These are phyloP conservation scores for Rhizophlyctis rosea DNA, from an alignment of 192 early-diverging fungal genomes.

Conservation along the genomic window DNA sequence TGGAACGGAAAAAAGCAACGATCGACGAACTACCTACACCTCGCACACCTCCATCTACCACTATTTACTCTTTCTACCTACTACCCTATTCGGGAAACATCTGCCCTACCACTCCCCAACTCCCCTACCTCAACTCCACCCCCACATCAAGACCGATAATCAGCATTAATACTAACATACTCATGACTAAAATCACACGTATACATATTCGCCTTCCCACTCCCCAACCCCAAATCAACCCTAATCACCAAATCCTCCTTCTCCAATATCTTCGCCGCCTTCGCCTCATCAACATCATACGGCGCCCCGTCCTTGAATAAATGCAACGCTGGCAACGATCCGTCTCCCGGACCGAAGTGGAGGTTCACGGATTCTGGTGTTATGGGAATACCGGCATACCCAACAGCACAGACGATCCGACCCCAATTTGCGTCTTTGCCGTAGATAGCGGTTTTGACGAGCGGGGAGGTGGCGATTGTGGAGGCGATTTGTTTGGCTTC, in stretches of 20 bases:
- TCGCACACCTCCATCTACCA: neutral
- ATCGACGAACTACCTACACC: neutral
- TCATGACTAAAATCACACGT: conserved; percentile 94
- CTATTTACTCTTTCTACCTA: conserved; percentile 4
- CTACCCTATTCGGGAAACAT: neutral
- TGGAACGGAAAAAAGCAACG: no score
- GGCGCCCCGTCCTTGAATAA: conserved; percentile 82
- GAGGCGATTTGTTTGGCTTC: conserved; percentile 80
- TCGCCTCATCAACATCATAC: conserved; percentile 70
- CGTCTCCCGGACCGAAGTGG: conserved; percentile 44
- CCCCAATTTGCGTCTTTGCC: conserved; percentile 99
- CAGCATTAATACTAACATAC: conserved; percentile 92
- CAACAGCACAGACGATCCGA: conserved; percentile 86
- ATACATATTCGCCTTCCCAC: conserved; percentile 78
- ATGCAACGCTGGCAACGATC: conserved; percentile 45
- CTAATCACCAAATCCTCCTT: conserved; percentile 80
- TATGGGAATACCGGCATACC: conserved; percentile 72
- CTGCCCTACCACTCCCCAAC: neutral
- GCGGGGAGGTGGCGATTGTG: conserved; percentile 85
- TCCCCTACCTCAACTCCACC: neutral
- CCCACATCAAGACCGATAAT: conserved; percentile 50
- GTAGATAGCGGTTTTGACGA: conserved; percentile 95
- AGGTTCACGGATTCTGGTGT: conserved; percentile 74
- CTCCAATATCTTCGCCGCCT: conserved; percentile 78
- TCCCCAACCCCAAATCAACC: conserved; percentile 76